Percentiles rank a stretch among this genome's conserved stretches.
Evolutionary conservation across 805 yeast genomes (phyloP).

Genomic region (Metschnikowia lochheadii): DNA sequence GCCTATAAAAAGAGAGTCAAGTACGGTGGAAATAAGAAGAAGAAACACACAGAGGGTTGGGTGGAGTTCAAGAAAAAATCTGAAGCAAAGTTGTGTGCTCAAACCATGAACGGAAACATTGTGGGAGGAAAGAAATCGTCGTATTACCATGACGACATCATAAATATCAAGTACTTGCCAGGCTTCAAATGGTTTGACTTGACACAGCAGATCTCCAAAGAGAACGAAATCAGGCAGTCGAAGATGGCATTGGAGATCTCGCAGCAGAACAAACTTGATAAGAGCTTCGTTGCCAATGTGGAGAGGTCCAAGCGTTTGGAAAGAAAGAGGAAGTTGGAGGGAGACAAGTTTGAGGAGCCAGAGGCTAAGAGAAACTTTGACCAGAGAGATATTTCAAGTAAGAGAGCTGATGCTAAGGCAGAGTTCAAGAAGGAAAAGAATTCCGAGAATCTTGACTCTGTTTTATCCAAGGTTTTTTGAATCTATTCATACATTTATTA

Average conservation of each 20-base stretch:
- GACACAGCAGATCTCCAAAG: constrained; percentile 88
- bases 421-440: constrained; percentile 41
- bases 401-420: constrained; percentile 58
- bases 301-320: constrained; percentile 80
- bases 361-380: constrained; percentile 49
- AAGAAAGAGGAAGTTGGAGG: constrained; percentile 36
- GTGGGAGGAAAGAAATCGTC: constrained; percentile 90
- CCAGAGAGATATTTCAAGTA: constrained; percentile 65
- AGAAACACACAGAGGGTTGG: constrained; percentile 93
- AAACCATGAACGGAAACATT: constrained; percentile 80
- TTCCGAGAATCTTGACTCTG: constrained; percentile 40
- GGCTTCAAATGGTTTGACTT: constrained; percentile 95
- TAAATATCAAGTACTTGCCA: constrained; percentile 83
- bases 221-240: constrained; percentile 82
- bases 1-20: constrained; percentile 65
- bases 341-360: constrained; percentile 16
- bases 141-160: constrained; percentile 89
- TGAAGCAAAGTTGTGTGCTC: constrained; percentile 85
- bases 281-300: constrained; percentile 75
- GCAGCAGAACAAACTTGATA: constrained; percentile 83
- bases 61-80: constrained; percentile 80
- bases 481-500: background rate
- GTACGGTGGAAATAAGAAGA: constrained; percentile 89
- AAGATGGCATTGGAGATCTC: constrained; percentile 84
- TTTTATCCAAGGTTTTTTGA: constrained; percentile 52